Conservation (phyloP, 768 basidiomycete species). For the Boletus coccyginus region DNA sequence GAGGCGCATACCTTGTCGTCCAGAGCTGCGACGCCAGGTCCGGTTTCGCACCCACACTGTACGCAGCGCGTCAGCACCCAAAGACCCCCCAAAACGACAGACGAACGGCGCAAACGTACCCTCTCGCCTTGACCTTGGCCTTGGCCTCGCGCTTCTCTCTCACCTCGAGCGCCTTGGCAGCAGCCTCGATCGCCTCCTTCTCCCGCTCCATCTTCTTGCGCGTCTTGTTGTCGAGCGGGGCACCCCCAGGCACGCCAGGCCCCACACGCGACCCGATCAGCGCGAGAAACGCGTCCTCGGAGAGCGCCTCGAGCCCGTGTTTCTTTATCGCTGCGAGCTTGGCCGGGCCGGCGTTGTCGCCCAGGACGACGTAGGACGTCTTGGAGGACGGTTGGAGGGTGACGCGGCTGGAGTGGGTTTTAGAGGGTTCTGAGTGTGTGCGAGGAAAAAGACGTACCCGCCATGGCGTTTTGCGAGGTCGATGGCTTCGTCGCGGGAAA, state of each 20-base stretch:
- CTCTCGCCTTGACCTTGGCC: constrained; percentile 17
- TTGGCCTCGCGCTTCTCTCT: constrained; percentile 58
- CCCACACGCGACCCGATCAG: constrained; percentile 75
- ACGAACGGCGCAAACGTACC: constrained; percentile 5
- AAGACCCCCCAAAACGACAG: too few relatives aligned
- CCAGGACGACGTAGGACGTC: constrained; percentile 87
- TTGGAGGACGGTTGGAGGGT: constrained; percentile 84
- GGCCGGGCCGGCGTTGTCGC: constrained; percentile 81
- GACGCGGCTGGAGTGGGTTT: too few relatives aligned
- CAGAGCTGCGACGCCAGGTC: constrained; percentile 73
- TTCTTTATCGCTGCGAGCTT: constrained; percentile 89
- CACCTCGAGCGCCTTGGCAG: constrained; percentile 76
- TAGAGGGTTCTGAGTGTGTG: too few relatives aligned
- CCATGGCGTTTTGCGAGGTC: constrained; percentile 93
- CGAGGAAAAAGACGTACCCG: constrained; percentile 53
- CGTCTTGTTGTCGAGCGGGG: constrained; percentile 70
- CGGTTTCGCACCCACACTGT: constrained; percentile 30
- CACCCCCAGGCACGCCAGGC: constrained; percentile 32
- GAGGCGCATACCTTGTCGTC: constrained; percentile 95
- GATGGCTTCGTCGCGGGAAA: constrained; percentile 82
- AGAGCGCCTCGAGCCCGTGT: constrained; percentile 68
- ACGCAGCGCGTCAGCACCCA: too few relatives aligned
- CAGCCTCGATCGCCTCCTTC: constrained; percentile 65
- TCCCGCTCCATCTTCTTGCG: constrained; percentile 81
- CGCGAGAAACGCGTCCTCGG: constrained; percentile 84